Evolutionary conservation across 108 stramenopile species (phyloP), one percentile per base, ranked within the genome.

Genomic region (Nitzschia sp.): DNA sequence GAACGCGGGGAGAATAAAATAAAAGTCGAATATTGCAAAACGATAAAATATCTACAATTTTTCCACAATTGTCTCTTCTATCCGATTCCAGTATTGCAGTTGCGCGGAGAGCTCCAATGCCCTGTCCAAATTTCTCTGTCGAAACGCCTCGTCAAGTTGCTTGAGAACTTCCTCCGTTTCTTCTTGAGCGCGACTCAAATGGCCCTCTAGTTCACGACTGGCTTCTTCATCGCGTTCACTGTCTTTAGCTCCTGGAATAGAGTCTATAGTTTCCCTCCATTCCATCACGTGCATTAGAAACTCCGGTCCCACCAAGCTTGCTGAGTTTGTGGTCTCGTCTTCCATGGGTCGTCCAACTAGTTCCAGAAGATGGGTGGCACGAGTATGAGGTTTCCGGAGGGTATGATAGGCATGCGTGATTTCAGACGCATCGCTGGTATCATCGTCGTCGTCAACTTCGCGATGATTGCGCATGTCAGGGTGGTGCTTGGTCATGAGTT

Each of bases 81-180:
- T 73, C 35, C 86, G 78, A 63, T 76, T 68, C 86, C 85, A 89
- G 68, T 92, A 92, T 62, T 92, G 88, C 32, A 92, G 58, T 53
- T 80, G 63, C 8, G 85, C 86, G 3, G 85, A 80, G 13, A 84
- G 62, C 44, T 66, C 44, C 55, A 64, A 71, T 8, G 91, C 91
- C 31, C 55, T 25, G 28, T 68, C 71, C 23, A 77, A 47, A 41
- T 82, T 76, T 0, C 63, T 31, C 15, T 76, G 36, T n/a, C 68
- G 44, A 73, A 87, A 87, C 23, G 86, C 86, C 36, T 50, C 47
- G 22, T 54, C 68, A 45, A 90, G 55, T 38, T 66, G 50, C 29
- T 73, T 56, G 26, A 57, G 36, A 15, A 77, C 45, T 30, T 75
- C 73, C 17, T 71, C 44, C 34, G 70, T 77, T 33, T 62, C 57